Evolutionary conservation across 1,139 yeast species (phyloP).

Genomic region (Saccharomyces hybrid): DNA sequence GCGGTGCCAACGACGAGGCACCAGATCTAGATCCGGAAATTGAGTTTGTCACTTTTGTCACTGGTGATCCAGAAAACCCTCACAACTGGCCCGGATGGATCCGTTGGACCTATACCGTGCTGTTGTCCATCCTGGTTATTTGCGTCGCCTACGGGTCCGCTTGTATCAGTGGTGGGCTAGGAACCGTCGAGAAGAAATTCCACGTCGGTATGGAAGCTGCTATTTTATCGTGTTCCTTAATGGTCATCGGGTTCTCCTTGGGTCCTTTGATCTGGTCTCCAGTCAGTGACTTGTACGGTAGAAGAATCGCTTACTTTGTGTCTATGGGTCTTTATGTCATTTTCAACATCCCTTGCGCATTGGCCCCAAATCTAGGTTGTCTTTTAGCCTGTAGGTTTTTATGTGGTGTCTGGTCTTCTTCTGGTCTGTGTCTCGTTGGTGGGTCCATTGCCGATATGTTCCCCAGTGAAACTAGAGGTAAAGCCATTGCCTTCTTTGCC

Average conservation of each 20-base stretch:
- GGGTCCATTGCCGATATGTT: slow-evolving; percentile 84
- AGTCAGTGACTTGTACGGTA: slow-evolving; percentile 73
- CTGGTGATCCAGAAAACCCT: slow-evolving; percentile 78
- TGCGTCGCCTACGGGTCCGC: slow-evolving; percentile 88
- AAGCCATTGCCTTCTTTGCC: slow-evolving; percentile 83
- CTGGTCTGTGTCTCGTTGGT: slow-evolving; percentile 80
- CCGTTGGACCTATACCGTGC: slow-evolving; percentile 62
- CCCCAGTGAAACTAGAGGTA: slow-evolving; percentile 71
- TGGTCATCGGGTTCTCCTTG: slow-evolving; percentile 81
- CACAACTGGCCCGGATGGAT: slow-evolving; percentile 59
- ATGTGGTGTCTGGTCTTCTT: slow-evolving; percentile 78
- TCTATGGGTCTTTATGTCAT: slow-evolving; percentile 67
- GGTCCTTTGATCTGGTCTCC: slow-evolving; percentile 95
- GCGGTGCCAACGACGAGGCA: slow-evolving; percentile 18
- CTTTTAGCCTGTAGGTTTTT: slow-evolving; percentile 72
- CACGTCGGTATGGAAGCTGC: slow-evolving; percentile 72
- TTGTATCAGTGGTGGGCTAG: slow-evolving; percentile 74
- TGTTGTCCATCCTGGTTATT: slow-evolving; percentile 62
- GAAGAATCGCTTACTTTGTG: slow-evolving; percentile 73
- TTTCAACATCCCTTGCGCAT: slow-evolving; percentile 83
- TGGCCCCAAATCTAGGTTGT: slow-evolving; percentile 76
- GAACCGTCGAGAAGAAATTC: slow-evolving; percentile 53
- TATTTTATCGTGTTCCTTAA: slow-evolving; percentile 66
- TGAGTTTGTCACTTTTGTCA: slow-evolving; percentile 71
- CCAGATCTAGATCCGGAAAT: slow-evolving; percentile 49